phyloP scores from a whole-genome alignment of 2,329 filamentous ascomycete species.

The Talaromyces sp. region DNA sequence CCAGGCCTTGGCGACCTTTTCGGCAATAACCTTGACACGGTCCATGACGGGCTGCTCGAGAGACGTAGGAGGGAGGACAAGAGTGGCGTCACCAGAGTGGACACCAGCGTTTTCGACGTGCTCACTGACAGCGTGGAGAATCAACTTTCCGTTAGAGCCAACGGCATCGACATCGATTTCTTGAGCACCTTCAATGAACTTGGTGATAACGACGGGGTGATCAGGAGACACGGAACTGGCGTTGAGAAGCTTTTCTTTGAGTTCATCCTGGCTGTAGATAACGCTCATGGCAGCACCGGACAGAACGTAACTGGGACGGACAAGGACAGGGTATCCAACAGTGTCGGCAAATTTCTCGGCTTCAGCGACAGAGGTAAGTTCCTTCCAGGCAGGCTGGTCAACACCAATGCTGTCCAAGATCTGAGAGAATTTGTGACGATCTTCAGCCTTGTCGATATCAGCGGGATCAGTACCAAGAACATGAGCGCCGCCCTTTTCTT shows the following conservation, averaged over 20 bases:
- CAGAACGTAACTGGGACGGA: slow-evolving; percentile 91
- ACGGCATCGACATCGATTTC: slow-evolving; percentile 98
- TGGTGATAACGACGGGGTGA: slow-evolving; percentile 95
- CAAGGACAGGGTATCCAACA: slow-evolving; percentile 91
- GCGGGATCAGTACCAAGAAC: slow-evolving; percentile 88
- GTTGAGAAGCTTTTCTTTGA: slow-evolving; percentile 91
- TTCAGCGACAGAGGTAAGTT: slow-evolving; percentile 83
- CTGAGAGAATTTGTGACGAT: slow-evolving; percentile 96
- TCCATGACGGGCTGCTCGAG: slow-evolving; percentile 75
- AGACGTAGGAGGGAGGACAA: slow-evolving; percentile 82
- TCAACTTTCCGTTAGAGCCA: slow-evolving; percentile 77
- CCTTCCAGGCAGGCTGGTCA: slow-evolving; percentile 97
- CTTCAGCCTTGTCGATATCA: slow-evolving; percentile 97
- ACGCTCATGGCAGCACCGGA: slow-evolving; percentile 99
- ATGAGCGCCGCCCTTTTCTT: slow-evolving; percentile 85
- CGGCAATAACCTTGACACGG: slow-evolving; percentile 89
- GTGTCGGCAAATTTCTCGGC: slow-evolving; percentile 82
- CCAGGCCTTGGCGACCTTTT: slow-evolving; percentile 97
- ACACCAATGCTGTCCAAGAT: slow-evolving; percentile 96
- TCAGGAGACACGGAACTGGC: slow-evolving; percentile 90
- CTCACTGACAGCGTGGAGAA: slow-evolving; percentile 90
- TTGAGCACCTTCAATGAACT: slow-evolving; percentile 94
- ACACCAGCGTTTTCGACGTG: slow-evolving; percentile 97
- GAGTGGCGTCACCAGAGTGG: slow-evolving; percentile 94
- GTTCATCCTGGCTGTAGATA: slow-evolving; percentile 80